Evolutionary conservation across 140 eudicot species (phyloP).

Genomic region (Flaveria floridana): DNA sequence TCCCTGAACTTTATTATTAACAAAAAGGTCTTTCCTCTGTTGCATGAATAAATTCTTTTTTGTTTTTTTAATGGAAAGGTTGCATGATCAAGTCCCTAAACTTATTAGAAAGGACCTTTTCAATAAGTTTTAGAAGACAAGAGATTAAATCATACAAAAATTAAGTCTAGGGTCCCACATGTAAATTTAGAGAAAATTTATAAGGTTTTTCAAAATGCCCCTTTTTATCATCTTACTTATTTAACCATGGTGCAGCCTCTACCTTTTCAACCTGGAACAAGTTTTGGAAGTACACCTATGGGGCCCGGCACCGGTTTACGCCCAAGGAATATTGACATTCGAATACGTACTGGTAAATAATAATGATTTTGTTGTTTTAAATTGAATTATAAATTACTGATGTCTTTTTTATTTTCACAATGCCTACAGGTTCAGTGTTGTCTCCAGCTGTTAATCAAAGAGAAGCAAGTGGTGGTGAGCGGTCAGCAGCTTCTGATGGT

Average conservation of each 20-base stretch:
- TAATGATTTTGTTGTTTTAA: neutral
- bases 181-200: neutral
- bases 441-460: conserved; percentile 48
- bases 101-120: neutral
- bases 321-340: conserved; percentile 86
- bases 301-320: conserved; percentile 57
- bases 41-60: neutral
- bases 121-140: neutral
- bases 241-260: conserved; percentile 51
- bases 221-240: conserved; percentile 9
- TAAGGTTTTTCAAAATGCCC: neutral
- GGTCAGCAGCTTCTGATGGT: conserved; percentile 41
- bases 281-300: conserved; percentile 59
- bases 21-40: neutral
- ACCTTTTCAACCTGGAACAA: conserved; percentile 82
- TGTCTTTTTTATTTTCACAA: neutral
- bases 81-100: neutral
- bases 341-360: conserved; percentile 70
- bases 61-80: neutral
- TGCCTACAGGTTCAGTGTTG: conserved; percentile 47
- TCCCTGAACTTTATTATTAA: neutral
- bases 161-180: neutral
- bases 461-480: conserved; percentile 49
- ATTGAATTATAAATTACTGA: neutral
- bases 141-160: neutral